Percentiles rank a stretch among this genome's conserved stretches.
Conservation (phyloP, 1,139 yeast species). For the Pichia kudriavzevii region DNA sequence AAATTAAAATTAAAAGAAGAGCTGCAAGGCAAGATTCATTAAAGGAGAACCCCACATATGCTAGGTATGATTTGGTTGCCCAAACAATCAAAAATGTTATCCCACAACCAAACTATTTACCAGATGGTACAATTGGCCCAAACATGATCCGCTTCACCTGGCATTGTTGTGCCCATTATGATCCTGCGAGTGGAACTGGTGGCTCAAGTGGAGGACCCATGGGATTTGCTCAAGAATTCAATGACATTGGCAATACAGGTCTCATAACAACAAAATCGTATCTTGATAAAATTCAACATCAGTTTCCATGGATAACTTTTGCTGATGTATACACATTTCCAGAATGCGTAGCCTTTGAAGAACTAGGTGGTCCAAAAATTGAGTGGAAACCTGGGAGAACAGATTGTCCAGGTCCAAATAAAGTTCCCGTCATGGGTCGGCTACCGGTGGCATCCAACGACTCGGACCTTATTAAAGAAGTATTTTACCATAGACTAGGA, state of each 20-base stretch:
- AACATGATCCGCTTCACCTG: constrained; percentile 56
- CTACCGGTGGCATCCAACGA: constrained; percentile 52
- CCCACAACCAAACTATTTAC: constrained; percentile 34
- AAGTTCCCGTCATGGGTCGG: constrained; percentile 57
- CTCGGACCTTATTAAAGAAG: constrained; percentile 44
- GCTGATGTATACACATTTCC: constrained; percentile 65
- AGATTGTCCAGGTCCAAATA: constrained; percentile 43
- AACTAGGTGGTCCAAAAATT: constrained; percentile 53
- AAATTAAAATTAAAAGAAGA: constrained; percentile 22
- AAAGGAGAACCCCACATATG: constrained; percentile 20
- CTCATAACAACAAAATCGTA: constrained; percentile 48
- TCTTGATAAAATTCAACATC: constrained; percentile 49
- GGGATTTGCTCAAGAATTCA: constrained; percentile 42
- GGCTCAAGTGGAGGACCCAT: constrained; percentile 67
- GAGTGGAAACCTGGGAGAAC: constrained; percentile 57
- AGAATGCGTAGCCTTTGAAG: constrained; percentile 53
- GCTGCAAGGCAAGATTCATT: constrained; percentile 9
- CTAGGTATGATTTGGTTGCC: constrained; percentile 24
- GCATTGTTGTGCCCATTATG: constrained; percentile 68
- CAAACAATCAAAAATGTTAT: constrained; percentile 24
- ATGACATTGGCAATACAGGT: constrained; percentile 52
- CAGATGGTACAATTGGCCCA: constrained; percentile 60
- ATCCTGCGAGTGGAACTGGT: constrained; percentile 46
- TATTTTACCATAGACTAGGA: constrained; percentile 51
- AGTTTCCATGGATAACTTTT: constrained; percentile 52